phyloP scores from a whole-genome alignment of 164 flowering plant species.

The Berberis thunbergii region DNA sequence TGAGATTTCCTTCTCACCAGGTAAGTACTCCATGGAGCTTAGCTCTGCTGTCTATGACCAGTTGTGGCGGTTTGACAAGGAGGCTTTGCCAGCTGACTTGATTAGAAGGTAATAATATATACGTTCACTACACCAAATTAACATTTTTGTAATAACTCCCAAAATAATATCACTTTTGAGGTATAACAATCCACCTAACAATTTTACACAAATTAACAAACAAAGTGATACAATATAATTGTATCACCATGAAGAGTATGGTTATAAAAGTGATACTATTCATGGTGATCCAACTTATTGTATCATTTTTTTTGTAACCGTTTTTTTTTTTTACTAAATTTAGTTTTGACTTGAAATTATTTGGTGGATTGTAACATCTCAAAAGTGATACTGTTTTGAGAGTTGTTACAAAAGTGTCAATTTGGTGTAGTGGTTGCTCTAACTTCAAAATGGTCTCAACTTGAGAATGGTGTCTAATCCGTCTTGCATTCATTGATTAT shows the following conservation, averaged over 20 bases:
- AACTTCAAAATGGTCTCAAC: not conserved
- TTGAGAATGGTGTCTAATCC: not conserved
- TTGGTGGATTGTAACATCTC: too few species aligned
- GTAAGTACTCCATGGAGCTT: conserved; percentile 45
- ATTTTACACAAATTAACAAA: not conserved
- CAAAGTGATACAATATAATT: too few species aligned
- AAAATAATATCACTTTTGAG: not conserved
- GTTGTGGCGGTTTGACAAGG: conserved; percentile 55
- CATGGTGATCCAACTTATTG: too few species aligned
- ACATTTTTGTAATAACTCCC: not conserved
- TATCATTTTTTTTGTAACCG: too few species aligned
- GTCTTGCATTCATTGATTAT: not conserved
- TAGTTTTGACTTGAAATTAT: too few species aligned
- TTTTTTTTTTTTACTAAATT: too few species aligned
- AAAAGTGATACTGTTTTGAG: too few species aligned
- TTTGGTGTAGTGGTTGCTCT: not conserved
- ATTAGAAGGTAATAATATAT: conserved; percentile 36
- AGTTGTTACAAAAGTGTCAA: not conserved
- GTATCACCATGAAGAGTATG: too few species aligned
- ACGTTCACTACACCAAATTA: not conserved
- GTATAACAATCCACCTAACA: not conserved
- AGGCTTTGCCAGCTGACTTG: conserved; percentile 61
- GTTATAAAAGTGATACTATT: too few species aligned
- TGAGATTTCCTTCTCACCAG: conserved; percentile 43
- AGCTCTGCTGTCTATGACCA: conserved; percentile 48